Conservation (phyloP, 805 yeast genomes). For the Hermanozyma aechmeae region DNA sequence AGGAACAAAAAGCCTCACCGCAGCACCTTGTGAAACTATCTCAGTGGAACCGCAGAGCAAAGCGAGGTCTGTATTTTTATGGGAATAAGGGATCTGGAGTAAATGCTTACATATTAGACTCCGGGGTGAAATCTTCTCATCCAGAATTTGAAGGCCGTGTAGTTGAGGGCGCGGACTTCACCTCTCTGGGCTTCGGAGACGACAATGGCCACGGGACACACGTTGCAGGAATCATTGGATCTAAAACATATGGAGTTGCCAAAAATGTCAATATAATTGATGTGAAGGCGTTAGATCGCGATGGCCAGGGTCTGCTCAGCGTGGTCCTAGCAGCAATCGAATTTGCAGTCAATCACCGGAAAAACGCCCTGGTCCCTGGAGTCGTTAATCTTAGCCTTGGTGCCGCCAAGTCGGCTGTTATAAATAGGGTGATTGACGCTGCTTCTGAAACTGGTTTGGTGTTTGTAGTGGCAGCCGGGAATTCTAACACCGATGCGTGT, state of each 20-base stretch:
- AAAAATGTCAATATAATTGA: conserved; percentile 20
- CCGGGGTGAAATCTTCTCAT: conserved; percentile 6
- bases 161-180: conserved; percentile 7
- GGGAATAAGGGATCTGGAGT: conserved; percentile 39
- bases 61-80: conserved; percentile 34
- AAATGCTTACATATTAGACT: conserved; percentile 11
- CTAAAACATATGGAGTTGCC: background rate
- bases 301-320: conserved; percentile 65
- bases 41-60: no score
- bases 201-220: background rate
- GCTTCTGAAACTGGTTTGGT: conserved; percentile 66
- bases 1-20: conserved; percentile 41
- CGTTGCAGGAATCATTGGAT: background rate
- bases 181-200: conserved; percentile 6
- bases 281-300: conserved; percentile 60
- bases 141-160: conserved; percentile 9
- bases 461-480: conserved; percentile 82
- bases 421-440: conserved; percentile 69
- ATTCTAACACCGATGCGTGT: conserved; percentile 71
- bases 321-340: conserved; percentile 60
- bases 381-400: conserved; percentile 81
- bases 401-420: conserved; percentile 52
- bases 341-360: conserved; percentile 54
- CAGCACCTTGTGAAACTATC: conserved; percentile 62
- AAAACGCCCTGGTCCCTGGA: conserved; percentile 25